Evolutionary conservation across 768 basidiomycete genomes (phyloP), one percentile per base, ranked within the genome.

Genomic region (Stropharia rugosoannulata): DNA sequence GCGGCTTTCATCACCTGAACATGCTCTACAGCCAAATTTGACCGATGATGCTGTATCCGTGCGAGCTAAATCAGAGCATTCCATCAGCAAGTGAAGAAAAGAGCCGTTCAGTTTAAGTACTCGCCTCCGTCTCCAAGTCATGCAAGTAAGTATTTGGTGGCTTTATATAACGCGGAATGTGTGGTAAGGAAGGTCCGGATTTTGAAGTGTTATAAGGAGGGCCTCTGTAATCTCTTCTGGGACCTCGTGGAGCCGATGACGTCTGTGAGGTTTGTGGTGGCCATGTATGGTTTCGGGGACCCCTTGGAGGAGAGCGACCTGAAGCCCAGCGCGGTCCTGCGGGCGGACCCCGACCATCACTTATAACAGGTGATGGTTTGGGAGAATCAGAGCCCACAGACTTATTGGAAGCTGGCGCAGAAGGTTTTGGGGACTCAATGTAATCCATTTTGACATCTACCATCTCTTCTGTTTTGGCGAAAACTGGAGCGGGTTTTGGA

Each of bases 301-400:
- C 76, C 53, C 73, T 69, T 16, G 77, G 75, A 10, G 77, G 77
- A 4, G 75, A 75, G 29, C 71, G 73, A 36, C 67, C 61, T 38
- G 47, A 18, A 36, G 66, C 64, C 47, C 59, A 61, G 11, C 63
- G 58, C 2, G 62, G 51, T 25, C 56, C 58, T 12, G 56, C 54
- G 16, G 57, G 53, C 35, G 49, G 37, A 7, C 41, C 51, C 18
- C 62, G 59, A 29, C 36, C 48, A 4, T 60, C 59, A 27, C 22
- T 51, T 4, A n/a, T 37, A 9, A 18, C 16, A 5, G 57, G 59
- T 10, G 59, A 49, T 15, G 55, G 39, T 37, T 48, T 54, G 22
- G 59, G 52, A 8, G 62, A 59, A 49, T 59, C 48, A n/a, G 60
- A 57, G 13, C 57, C 38, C 37, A 18, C 45, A 16, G 57, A 41